Conservation (phyloP, 768 basidiomycete genomes). For the Rhodotorula toruloides region DNA sequence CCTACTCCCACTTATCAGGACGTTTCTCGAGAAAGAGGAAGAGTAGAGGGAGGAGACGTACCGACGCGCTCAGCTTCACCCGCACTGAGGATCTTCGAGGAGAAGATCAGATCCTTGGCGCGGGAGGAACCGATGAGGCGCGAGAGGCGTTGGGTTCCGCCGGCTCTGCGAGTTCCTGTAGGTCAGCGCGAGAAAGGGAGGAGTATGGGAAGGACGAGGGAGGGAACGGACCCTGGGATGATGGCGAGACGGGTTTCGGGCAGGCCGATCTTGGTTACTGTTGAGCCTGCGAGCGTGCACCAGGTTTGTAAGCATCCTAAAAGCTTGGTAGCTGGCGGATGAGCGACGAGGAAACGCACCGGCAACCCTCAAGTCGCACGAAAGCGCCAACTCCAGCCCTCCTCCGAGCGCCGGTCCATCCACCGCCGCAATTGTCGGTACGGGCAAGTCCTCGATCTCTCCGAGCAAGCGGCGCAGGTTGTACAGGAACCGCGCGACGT, state of each 20-base stretch:
- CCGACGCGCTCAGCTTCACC: constrained; percentile 61
- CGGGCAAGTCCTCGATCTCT: constrained; percentile 70
- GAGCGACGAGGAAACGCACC: constrained; percentile 51
- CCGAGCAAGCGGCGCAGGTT: constrained; percentile 67
- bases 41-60: neutral
- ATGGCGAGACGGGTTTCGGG: constrained; percentile 74
- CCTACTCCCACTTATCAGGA: neutral
- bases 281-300: constrained; percentile 23
- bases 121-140: constrained; percentile 70
- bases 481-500: constrained; percentile 71
- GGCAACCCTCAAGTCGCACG: constrained; percentile 84
- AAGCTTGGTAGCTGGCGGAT: neutral
- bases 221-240: constrained; percentile 63
- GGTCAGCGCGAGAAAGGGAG: neutral
- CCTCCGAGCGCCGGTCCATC: constrained; percentile 91
- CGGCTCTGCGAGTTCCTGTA: constrained; percentile 51
- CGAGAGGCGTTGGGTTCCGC: constrained; percentile 77
- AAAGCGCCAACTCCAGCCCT: constrained; percentile 79
- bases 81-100: constrained; percentile 64
- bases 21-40: neutral
- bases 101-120: constrained; percentile 82
- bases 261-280: constrained; percentile 76
- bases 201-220: too few relatives aligned
- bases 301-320: neutral
- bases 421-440: constrained; percentile 81